Evolutionary conservation across 2,329 filamentous ascomycete genomes (phyloP), one percentile per base, ranked within the genome.

Genomic region (Fusarium zealandicum): DNA sequence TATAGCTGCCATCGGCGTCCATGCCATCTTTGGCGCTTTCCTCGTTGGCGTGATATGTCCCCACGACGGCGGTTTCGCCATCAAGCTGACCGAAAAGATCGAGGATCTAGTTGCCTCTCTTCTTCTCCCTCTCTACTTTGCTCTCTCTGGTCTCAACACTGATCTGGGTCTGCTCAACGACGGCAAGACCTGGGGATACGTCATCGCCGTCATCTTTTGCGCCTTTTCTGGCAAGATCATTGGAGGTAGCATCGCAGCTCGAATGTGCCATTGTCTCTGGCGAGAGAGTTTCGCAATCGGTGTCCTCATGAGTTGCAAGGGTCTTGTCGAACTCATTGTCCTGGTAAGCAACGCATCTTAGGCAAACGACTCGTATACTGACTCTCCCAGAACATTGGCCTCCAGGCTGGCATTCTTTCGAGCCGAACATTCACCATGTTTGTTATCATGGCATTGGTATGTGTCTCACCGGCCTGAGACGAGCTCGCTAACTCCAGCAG

Each of bases 291-390:
- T 96, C 27, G 86, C 91, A 1, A 95, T 98, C 63, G 93, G 93
- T 12, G 86, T 88, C 13, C 76, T 97, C 66, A 98, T 98, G 93
- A 96, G 91, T 75, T 98, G 93, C 74, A 98, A 98, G 73, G 93
- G 93, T 67, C 80, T 98, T 9, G 93, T 97, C 1, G 93, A 97
- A 72, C 78, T 98, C 45, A 97, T 98, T 71, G 93, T 97, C n/a
- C 73, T 96, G 73, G 90, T 93, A 79, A 75, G 86, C 64, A 13
- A 7, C 1, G 1, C 12, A 0, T 2, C 10, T 6, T 11, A 9
- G 11, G 2, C 22, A 5, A 2, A 0, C 1, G 6, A 6, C 13
- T 25, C 3, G 32, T 2, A 1, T 27, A 9, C 48, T 61, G 27
- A 59, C 25, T 13, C 8, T 2, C 22, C 3, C 17, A 84, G 82